Evolutionary conservation across 805 yeast species (phyloP), one percentile per base, ranked within the genome.

Genomic region (Lipomyces mesembrius): DNA sequence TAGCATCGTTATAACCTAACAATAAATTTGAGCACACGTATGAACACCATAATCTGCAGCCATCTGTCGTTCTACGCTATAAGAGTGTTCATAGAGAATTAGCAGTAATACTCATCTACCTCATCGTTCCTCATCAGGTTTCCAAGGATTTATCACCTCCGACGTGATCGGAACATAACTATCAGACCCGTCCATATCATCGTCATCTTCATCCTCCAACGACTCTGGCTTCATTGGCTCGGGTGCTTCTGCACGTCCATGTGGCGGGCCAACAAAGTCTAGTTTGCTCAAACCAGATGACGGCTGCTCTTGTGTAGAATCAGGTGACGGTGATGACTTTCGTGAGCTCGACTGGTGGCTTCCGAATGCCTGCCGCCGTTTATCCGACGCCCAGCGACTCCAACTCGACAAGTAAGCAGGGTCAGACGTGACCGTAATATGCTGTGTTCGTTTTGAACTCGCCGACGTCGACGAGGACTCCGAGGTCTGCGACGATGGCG

Each of bases 311-410:
- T 43, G 17, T 3, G 39, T 9, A 14, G 43, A 14, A 12, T 20
- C 49, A 35, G 59, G 32, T 27, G 53, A 35, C 7, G 66, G 25
- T 43, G 49, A 43, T n/a, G 55, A 29, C n/a, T 32, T 25, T 20
- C 59, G 60, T 6, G 56, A 25, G 8, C 52, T 11, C 14, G 64
- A 9, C 20, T 54, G 32, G 43, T 43, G 27, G 17, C 29, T 56
- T 20, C 64, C 61, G 12, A 67, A 61, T 52, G 66, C 67, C 46
- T 62, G 60, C 11, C 68, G 65, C 27, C 71, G 64, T 49, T 60
- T 67, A 9, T 67, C 72, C n/a, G 66, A 58, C 3, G 71, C 71
- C 72, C 72, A 69, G 32, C 63, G 43, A 4, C 63, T 53, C 72
- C 72, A 69, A 25, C 57, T 34, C n/a, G 66, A 37, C 7, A 62